Evolutionary conservation across 2,329 filamentous ascomycete genomes (phyloP).

Genomic region (Leptographium procerum): DNA sequence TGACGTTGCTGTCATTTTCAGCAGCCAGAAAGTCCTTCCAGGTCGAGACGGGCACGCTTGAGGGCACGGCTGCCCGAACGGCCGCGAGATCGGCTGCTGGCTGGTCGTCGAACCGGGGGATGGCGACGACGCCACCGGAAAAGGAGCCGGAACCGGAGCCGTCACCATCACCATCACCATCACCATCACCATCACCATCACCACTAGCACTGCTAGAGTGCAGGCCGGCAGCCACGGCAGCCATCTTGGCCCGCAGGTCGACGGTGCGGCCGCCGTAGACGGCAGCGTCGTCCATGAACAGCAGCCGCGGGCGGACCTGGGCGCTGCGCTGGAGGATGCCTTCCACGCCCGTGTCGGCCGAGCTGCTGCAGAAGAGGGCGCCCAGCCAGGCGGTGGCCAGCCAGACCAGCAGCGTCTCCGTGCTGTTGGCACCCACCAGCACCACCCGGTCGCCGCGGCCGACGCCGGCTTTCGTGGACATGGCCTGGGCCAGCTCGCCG

Average conservation of each 20-base stretch:
- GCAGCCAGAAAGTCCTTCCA: slow-evolving; percentile 31
- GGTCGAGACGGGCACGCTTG: slow-evolving; percentile 20
- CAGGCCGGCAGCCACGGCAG: slow-evolving; percentile 53
- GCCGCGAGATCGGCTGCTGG: slow-evolving; percentile 44
- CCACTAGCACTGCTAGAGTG: no score
- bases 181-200: no score
- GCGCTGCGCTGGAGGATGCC: slow-evolving; percentile 63
- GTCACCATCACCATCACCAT: no score
- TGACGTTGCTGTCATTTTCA: slow-evolving; percentile 3
- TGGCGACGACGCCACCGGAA: slow-evolving; percentile 43
- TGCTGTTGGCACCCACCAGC: slow-evolving; percentile 61
- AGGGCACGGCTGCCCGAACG: slow-evolving; percentile 21
- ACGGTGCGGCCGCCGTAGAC: slow-evolving; percentile 69
- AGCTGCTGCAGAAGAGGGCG: slow-evolving; percentile 62
- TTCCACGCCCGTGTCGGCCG: slow-evolving; percentile 73
- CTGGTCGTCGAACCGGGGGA: slow-evolving; percentile 50
- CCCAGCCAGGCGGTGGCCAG: slow-evolving; percentile 60
- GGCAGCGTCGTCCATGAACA: slow-evolving; percentile 76
- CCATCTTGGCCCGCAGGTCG: slow-evolving; percentile 63
- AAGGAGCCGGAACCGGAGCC: slow-evolving; percentile 46
- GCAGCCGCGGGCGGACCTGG: slow-evolving; percentile 64
- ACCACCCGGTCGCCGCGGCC: slow-evolving; percentile 63
- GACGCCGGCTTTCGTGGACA: slow-evolving; percentile 52
- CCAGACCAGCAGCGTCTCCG: slow-evolving; percentile 63
- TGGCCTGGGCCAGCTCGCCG: slow-evolving; percentile 50